phyloP scores from a whole-genome alignment of 2,329 filamentous ascomycete species.

The Neofusicoccum parvum region DNA sequence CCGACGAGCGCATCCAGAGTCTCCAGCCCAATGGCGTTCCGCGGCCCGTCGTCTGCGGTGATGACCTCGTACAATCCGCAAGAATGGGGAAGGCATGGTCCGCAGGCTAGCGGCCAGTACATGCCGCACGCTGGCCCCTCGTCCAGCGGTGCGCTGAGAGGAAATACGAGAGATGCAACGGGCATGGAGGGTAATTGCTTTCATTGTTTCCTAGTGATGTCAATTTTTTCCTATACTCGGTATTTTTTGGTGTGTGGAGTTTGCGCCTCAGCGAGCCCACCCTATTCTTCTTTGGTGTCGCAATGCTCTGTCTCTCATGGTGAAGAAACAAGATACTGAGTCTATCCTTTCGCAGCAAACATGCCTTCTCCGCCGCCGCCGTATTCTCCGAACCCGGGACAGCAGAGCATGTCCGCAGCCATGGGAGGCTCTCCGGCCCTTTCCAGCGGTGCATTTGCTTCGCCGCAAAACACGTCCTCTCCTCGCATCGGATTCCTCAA shows the following conservation, averaged over 20 bases:
- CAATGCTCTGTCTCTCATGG: not conserved
- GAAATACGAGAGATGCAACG: conserved; percentile 24
- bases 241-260: not conserved
- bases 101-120: conserved; percentile 3
- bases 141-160: conserved; percentile 36
- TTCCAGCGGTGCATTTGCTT: conserved; percentile 36
- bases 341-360: conserved; percentile 36
- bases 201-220: not conserved
- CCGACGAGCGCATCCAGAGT: conserved; percentile 36
- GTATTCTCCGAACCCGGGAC: conserved; percentile 49
- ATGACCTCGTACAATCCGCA: conserved; percentile 50
- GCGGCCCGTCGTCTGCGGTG: conserved; percentile 28
- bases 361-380: conserved; percentile 55
- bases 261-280: too few relatives aligned
- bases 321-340: conserved; percentile 24
- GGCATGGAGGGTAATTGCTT: conserved; percentile 51
- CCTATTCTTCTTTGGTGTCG: not conserved
- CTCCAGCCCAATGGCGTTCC: conserved; percentile 40
- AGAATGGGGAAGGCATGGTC: conserved; percentile 47
- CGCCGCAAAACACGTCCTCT: conserved; percentile 22
- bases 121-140: conserved; percentile 34
- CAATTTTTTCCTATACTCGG: not conserved
- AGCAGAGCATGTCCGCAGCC: conserved; percentile 37
- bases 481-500: conserved; percentile 34
- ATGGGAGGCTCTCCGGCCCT: conserved; percentile 34